Conservation (phyloP, 2,329 filamentous ascomycete species). For the Ceratocystis harringtonii region DNA sequence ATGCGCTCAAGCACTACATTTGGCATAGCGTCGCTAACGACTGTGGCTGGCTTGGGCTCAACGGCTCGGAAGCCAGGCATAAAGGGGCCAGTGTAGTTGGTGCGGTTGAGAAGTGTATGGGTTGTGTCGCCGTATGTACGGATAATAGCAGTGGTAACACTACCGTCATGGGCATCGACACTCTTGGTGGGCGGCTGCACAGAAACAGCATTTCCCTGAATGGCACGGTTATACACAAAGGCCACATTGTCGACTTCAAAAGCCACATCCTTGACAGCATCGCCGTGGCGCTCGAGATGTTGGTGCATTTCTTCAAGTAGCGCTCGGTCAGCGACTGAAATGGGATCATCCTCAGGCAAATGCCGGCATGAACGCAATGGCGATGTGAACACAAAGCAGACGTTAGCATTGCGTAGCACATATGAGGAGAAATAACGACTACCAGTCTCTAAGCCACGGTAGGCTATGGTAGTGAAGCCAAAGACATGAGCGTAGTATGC, state of each 20-base stretch:
- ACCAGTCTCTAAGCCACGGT: constrained; percentile 77
- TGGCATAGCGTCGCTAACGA: constrained; percentile 26
- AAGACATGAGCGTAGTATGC: constrained; percentile 78
- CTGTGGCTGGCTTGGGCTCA: constrained; percentile 25
- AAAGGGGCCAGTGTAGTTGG: constrained; percentile 58
- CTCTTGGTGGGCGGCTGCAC: constrained; percentile 44
- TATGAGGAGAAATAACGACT: constrained; percentile 69
- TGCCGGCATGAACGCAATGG: constrained; percentile 50
- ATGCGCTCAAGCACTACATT: constrained; percentile 55
- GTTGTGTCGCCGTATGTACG: constrained; percentile 91
- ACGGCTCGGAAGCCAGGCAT: constrained; percentile 63
- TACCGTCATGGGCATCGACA: constrained; percentile 46
- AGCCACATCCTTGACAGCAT: constrained; percentile 87
- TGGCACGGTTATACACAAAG: constrained; percentile 60
- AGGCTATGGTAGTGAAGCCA: constrained; percentile 71
- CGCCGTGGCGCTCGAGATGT: constrained; percentile 76
- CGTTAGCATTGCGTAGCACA: constrained; percentile 60
- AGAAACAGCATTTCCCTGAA: constrained; percentile 46
- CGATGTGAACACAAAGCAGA: constrained; percentile 73
- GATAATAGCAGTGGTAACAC: constrained; percentile 62
- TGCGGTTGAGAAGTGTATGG: constrained; percentile 71
- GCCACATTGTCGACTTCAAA: constrained; percentile 87
- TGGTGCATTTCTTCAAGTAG: constrained; percentile 61
- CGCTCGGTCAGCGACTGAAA: constrained; percentile 45
- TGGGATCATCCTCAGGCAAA: constrained; percentile 43